Evolutionary conservation across 1,139 yeast genomes (phyloP), one percentile per base, ranked within the genome.

Genomic region (Suhomyces coccinellae): DNA sequence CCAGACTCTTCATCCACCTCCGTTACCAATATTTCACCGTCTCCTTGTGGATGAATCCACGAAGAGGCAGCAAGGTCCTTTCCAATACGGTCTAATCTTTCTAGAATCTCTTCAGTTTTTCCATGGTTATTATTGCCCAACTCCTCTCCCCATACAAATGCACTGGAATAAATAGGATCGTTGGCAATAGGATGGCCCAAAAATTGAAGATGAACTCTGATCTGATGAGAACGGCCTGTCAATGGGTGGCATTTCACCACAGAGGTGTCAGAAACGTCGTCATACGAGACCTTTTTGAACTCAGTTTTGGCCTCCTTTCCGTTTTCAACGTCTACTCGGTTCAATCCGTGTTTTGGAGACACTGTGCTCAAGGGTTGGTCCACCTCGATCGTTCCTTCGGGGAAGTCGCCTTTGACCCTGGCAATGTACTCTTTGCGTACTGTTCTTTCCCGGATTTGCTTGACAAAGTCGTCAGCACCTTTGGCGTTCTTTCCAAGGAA

Each of bases 181-280:
- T 93, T 93, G 26, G 96, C 96, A 42, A 93, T 93, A 0, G 99
- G 97, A 56, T 80, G 80, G 0, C 97, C 97, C 24, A 93, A 58
- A 55, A 76, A 86, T 63, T 91, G 97, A 45, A 93, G 66, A 67
- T 93, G 99, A 0, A 93, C 96, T 44, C 99, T 70, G 41, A 93
- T 89, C 61, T 93, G 99, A 62, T 93, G 99, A 0, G 98, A 88
- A 57, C 99, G 74, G 0, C 99, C 99, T 0, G 99, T 91, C 15
- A 78, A 66, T 0, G 99, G 99, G 49, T 71, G 77, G 62, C 98
- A 91, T 47, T 83, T 75, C 3, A 93, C 97, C 31, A 93, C 73
- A 46, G 96, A 80, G 1, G 80, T 75, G 45, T 73, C 56, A 1
- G 85, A 69, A 6, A 61, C 61, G 1, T 84, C 81, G 56, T 85